These are phyloP conservation scores for Jackrogersella multiformis DNA, from an alignment of 495 filamentous ascomycete species.

Conservation along the genomic window DNA sequence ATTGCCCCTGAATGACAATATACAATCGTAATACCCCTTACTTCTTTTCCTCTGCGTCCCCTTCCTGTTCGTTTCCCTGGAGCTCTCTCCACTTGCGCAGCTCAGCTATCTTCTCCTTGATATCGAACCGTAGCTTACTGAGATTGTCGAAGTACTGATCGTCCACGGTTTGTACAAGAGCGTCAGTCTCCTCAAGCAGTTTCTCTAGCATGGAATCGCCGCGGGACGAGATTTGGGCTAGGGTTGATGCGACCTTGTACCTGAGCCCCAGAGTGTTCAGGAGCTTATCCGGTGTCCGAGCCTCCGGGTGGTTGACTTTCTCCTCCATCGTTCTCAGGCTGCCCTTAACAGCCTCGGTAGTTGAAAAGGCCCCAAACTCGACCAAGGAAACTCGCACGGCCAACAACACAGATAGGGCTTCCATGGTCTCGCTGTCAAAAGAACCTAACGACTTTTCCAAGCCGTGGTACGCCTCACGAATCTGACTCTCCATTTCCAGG, in stretches of 20 bases:
- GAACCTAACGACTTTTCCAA: constrained; percentile 3
- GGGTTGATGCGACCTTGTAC: constrained; percentile 8
- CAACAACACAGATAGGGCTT: constrained; percentile 5
- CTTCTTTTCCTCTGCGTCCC: neutral
- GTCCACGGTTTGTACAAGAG: neutral
- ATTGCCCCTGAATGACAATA: too few species aligned
- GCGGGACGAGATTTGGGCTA: neutral
- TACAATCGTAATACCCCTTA: too few species aligned
- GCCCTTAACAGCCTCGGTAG: neutral
- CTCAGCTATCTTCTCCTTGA: neutral
- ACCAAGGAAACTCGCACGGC: neutral
- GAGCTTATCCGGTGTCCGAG: neutral
- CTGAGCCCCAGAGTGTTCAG: neutral
- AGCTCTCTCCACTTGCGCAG: neutral
- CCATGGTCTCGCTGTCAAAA: constrained; percentile 6
- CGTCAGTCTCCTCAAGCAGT: neutral
- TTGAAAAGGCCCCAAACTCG: neutral
- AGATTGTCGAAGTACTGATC: neutral
- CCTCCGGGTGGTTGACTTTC: neutral
- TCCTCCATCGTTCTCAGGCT: neutral
- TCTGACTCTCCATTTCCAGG: constrained; percentile 3
- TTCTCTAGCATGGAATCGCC: neutral
- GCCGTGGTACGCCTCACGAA: constrained; percentile 4
- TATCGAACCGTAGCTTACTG: neutral
- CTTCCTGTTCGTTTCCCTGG: neutral